Percentiles rank a stretch among this genome's conserved stretches.
phyloP scores from a whole-genome alignment of 768 basidiomycete species.

The Kondoa subrosea region DNA sequence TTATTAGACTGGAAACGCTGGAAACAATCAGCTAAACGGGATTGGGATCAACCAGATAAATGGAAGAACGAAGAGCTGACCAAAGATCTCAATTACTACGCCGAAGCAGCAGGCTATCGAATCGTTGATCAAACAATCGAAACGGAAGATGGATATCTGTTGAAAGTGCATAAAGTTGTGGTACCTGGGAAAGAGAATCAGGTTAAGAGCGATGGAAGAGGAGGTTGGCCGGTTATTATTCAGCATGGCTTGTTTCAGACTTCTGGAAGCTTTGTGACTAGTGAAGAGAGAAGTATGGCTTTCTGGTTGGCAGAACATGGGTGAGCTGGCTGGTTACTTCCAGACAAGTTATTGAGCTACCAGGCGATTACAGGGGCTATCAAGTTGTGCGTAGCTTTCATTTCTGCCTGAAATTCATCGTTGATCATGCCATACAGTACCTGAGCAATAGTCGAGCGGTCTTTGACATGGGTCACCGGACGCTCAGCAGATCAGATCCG shows the following conservation, averaged over 20 bases:
- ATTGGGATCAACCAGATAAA: conserved; percentile 36
- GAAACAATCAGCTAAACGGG: conserved; percentile 23
- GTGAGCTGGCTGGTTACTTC: conserved; percentile 36
- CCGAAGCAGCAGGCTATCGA: conserved; percentile 36
- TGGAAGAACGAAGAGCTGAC: conserved; percentile 34
- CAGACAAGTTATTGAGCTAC: conserved; percentile 14
- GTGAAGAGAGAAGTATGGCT: conserved; percentile 39
- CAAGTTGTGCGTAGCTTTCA: not conserved
- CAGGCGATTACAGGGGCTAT: not conserved
- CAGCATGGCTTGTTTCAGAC: conserved; percentile 41
- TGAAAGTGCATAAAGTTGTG: conserved; percentile 32
- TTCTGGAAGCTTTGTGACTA: conserved; percentile 39
- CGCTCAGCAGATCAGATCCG: conserved; percentile 35
- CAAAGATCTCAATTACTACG: conserved; percentile 39
- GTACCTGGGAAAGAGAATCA: conserved; percentile 15
- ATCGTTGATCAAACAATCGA: conserved; percentile 37
- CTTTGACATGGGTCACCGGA: conserved; percentile 40
- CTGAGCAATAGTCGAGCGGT: conserved; percentile 37
- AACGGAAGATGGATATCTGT: conserved; percentile 39
- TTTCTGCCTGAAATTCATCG: not conserved
- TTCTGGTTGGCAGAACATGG: conserved; percentile 41
- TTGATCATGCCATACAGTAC: conserved; percentile 17
- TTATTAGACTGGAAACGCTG: conserved; percentile 19
- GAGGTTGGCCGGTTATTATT: conserved; percentile 38
- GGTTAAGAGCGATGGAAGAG: conserved; percentile 24